Evolutionary conservation across 208 protist species (phyloP), one percentile per base, ranked within the genome.

Genomic region (Leishmania guyanensis): DNA sequence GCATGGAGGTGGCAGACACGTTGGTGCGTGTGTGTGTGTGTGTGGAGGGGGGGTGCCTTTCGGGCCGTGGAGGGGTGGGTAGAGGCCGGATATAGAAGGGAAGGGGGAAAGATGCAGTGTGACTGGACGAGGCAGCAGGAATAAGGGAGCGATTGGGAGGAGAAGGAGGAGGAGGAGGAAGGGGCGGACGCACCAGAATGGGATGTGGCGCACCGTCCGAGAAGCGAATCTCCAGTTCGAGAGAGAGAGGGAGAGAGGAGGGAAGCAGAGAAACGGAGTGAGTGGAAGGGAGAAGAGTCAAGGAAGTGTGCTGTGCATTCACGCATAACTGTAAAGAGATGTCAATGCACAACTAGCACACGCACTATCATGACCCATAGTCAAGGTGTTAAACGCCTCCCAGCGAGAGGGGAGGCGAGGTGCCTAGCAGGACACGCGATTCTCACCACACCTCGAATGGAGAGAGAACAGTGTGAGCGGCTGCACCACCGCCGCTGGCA

Each of bases 1-100:
- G 82, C 77, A 85, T 81, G 53, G 51, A 48, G 2, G 51, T 93
- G 29, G 88, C 84, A 43, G 94, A 95, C 91, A 97, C 94, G 36
- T n/a, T 56, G 17, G 6, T 2, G 26, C 10, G 51, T 62, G 71
- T 39, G 50, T 75, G 69, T 74, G 10, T 58, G 22, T 73, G 68
- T 20, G 62, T 65, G 14, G 68, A 26, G 5, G 0, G 51, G 51
- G 26, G 60, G 26, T 79, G n/a, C 51, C n/a, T 33, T 65, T 76
- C 10, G 50, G 36, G 70, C n/a, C 8, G 70, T 20, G 48, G 48
- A 48, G 4, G 17, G 36, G 51, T 56, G 53, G 5, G 51, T 43
- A 12, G n/a, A 22, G 22, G 22, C 3, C 26, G 14, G 17, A 14
- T 46, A 46, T 75, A 36, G 14, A n/a, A 75, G 22, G 46, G 26